A percentile compares a stretch with the other conserved stretches of the same genome.
These are phyloP conservation scores for Cymbopogon flexuosus DNA, from an alignment of 202 grass and related monocot species.

Conservation along the genomic window DNA sequence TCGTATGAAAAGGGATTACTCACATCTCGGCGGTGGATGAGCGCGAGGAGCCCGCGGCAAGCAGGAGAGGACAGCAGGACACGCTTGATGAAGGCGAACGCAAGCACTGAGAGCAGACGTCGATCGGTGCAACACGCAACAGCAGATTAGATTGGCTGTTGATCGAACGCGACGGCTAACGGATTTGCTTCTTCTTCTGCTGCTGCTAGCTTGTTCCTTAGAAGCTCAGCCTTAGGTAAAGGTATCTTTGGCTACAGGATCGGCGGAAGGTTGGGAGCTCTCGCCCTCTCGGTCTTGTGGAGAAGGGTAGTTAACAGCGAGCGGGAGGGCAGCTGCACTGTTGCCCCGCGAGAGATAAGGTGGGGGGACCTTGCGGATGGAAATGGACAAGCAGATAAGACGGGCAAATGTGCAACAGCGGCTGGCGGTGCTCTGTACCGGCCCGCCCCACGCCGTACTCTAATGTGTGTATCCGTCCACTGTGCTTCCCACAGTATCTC, in stretches of 20 bases:
- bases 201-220: neutral
- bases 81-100: neutral
- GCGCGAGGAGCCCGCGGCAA: neutral
- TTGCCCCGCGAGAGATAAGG: constrained; percentile 30
- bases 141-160: neutral
- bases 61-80: neutral
- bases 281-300: neutral
- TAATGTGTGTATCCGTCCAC: constrained; percentile 5
- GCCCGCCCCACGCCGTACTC: neutral
- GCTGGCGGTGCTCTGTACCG: constrained; percentile 27
- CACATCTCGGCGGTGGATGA: neutral
- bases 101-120: neutral
- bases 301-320: constrained; percentile 17
- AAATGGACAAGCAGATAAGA: constrained; percentile 46
- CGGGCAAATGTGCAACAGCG: constrained; percentile 26
- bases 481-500: neutral
- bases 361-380: constrained; percentile 26
- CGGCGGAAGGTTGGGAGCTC: neutral
- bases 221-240: neutral
- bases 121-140: neutral
- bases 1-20: neutral
- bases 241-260: constrained; percentile 11
- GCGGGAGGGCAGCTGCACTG: constrained; percentile 15
- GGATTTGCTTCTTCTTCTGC: neutral
- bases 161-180: constrained; percentile 5